phyloP scores from a whole-genome alignment of 345 rosid species.

The Brassica carinata region DNA sequence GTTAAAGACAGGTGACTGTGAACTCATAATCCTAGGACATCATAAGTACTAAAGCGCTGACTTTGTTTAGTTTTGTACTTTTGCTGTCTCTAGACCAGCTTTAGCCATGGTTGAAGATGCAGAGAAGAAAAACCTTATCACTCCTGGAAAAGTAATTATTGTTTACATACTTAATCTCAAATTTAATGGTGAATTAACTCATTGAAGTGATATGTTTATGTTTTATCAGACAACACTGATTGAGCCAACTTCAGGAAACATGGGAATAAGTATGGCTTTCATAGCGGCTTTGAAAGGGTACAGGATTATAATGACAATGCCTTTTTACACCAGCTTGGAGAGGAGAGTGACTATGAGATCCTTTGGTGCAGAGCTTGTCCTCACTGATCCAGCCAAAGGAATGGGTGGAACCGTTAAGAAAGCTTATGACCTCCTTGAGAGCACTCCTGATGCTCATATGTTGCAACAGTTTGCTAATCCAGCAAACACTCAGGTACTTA shows the following conservation, averaged over 20 bases:
- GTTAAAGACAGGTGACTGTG: conserved; percentile 84
- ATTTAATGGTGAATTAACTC: neutral
- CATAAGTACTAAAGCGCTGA: neutral
- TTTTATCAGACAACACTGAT: neutral
- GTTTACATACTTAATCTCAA: neutral
- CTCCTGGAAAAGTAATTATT: conserved; percentile 69
- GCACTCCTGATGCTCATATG: conserved; percentile 77
- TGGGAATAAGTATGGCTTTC: neutral
- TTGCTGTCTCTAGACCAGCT: conserved; percentile 63
- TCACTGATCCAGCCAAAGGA: conserved; percentile 89
- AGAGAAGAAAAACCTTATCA: conserved; percentile 67
- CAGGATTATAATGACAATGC: neutral
- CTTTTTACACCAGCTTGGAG: conserved; percentile 40
- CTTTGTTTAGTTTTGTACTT: neutral
- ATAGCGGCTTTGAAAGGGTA: neutral
- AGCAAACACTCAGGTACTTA: neutral
- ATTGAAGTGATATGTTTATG: neutral
- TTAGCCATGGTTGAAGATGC: conserved; percentile 77
- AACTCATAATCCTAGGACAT: neutral
- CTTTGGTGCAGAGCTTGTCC: conserved; percentile 83
- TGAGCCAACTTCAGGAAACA: neutral
- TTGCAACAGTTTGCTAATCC: conserved; percentile 61
- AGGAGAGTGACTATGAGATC: conserved; percentile 94
- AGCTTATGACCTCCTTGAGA: conserved; percentile 72
- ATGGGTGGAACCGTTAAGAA: conserved; percentile 94